Conservation (phyloP, 495 filamentous ascomycete species). For the Penicillium salamii region DNA sequence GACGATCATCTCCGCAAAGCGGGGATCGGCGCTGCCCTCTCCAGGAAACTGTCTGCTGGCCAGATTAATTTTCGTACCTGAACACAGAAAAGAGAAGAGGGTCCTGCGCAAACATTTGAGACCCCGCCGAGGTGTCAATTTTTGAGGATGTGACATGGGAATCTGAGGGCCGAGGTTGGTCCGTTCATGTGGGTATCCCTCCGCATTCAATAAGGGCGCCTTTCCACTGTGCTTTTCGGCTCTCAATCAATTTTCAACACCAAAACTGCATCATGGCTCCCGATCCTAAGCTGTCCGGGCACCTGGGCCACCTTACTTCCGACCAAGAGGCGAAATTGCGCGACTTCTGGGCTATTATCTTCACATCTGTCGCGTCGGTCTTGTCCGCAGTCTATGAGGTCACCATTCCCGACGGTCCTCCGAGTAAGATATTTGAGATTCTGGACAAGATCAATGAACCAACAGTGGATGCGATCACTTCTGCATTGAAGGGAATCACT, state of each 20-base stretch:
- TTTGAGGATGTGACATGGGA: not conserved
- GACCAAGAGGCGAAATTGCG: conserved; percentile 15
- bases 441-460: conserved; percentile 19
- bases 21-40: conserved; percentile 1
- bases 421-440: conserved; percentile 16
- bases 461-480: conserved; percentile 16
- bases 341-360: conserved; percentile 20
- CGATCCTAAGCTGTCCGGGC: conserved; percentile 6
- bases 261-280: no score
- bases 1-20: conserved; percentile 5
- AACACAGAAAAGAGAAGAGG: not conserved
- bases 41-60: not conserved
- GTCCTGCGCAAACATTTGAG: not conserved
- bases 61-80: not conserved
- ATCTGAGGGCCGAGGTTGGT: not conserved
- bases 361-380: conserved; percentile 13
- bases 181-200: conserved; percentile 8
- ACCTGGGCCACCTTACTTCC: conserved; percentile 17
- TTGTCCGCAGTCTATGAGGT: conserved; percentile 18
- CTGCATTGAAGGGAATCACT: conserved; percentile 13
- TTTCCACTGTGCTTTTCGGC: not conserved
- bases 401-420: conserved; percentile 8
- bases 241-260: no score
- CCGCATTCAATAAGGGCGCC: not conserved
- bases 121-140: not conserved